Percentiles rank a stretch among this genome's conserved stretches.
Conservation (phyloP, 2,329 filamentous ascomycete genomes). For the Colletotrichum cuscutae region DNA sequence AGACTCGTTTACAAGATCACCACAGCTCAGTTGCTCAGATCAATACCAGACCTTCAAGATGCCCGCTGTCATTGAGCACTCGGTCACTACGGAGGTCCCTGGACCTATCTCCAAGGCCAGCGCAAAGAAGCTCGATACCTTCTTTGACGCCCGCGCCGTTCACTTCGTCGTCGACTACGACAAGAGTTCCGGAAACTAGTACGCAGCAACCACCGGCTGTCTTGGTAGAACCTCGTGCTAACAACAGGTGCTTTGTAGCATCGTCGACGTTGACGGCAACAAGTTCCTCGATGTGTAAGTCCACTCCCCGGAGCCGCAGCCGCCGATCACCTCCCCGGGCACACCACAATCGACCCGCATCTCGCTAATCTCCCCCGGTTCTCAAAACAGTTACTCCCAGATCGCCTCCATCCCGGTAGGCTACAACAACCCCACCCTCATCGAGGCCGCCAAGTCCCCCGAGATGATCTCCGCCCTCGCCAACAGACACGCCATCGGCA, state of each 20-base stretch:
- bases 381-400: conserved; percentile 72
- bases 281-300: conserved; percentile 59
- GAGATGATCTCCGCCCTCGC: conserved; percentile 80
- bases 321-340: conserved; percentile 6
- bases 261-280: conserved; percentile 62
- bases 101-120: conserved; percentile 52
- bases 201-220: conserved; percentile 2
- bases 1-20: background rate
- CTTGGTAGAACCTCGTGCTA: background rate
- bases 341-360: background rate
- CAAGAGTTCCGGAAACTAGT: conserved; percentile 63
- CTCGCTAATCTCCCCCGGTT: conserved; percentile 5
- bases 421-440: conserved; percentile 80
- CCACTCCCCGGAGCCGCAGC: background rate
- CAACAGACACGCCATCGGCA: conserved; percentile 83
- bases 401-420: conserved; percentile 87
- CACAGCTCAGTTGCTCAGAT: background rate
- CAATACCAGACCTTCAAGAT: conserved; percentile 37
- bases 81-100: conserved; percentile 50
- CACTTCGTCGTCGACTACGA: conserved; percentile 64
- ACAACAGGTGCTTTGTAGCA: conserved; percentile 39
- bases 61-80: conserved; percentile 46
- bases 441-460: conserved; percentile 71
- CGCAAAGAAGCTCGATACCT: conserved; percentile 54
- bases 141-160: conserved; percentile 63